These are phyloP conservation scores for Diplodia seriata DNA, from an alignment of 2,329 filamentous ascomycete species.

Conservation along the genomic window DNA sequence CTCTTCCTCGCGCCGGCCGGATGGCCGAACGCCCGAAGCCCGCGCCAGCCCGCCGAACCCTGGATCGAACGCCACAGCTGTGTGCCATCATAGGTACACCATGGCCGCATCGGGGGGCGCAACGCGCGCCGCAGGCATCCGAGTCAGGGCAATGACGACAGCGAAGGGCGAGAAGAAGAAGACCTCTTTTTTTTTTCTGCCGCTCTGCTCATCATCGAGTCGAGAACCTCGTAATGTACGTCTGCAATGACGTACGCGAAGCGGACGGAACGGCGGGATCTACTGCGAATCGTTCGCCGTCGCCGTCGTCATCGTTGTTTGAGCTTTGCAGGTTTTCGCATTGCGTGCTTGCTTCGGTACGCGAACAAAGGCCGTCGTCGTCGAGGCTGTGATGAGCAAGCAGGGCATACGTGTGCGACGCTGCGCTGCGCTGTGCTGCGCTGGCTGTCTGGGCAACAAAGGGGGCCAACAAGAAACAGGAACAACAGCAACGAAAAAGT, in stretches of 20 bases:
- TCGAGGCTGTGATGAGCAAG: not conserved
- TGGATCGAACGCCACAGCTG: not conserved
- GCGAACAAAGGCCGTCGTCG: too few species aligned
- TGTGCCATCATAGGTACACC: not conserved
- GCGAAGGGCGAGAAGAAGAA: not conserved
- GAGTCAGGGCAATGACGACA: not conserved
- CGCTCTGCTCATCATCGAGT: not conserved
- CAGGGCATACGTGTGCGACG: not conserved
- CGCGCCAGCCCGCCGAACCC: not conserved
- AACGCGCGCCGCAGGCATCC: not conserved
- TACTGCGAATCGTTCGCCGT: not conserved
- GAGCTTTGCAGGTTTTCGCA: not conserved
- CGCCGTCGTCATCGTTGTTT: not conserved
- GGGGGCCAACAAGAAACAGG: not conserved
- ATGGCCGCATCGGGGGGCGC: not conserved
- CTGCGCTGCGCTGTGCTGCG: not conserved
- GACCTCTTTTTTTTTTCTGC: not conserved
- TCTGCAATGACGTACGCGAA: not conserved
- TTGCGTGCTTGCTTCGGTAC: not conserved
- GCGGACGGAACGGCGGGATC: not conserved
- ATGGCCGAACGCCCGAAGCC: not conserved
- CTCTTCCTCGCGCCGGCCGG: not conserved
- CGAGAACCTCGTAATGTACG: not conserved
- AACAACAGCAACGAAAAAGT: not conserved
- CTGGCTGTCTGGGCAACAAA: slow-evolving; percentile 1